Evolutionary conservation across 2,329 filamentous ascomycete species (phyloP).

Genomic region (Acrocalymma vagum): DNA sequence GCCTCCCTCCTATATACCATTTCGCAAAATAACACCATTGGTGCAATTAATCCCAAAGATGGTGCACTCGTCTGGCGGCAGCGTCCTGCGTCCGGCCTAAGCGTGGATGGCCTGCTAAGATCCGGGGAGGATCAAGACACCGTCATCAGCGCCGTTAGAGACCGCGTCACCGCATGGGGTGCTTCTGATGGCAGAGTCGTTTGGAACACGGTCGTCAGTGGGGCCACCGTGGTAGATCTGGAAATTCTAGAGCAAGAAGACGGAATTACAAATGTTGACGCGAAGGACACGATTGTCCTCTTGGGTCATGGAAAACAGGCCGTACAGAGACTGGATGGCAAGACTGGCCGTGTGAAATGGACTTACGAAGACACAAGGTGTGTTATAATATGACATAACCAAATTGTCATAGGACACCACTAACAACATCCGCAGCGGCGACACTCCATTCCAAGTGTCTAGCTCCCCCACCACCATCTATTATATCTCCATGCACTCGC

Average conservation of each 20-base stretch:
- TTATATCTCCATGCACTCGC: slow-evolving; percentile 77
- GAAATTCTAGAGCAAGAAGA: slow-evolving; percentile 80
- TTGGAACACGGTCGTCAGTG: slow-evolving; percentile 74
- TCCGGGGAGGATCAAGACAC: slow-evolving; percentile 82
- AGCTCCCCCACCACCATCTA: slow-evolving; percentile 75
- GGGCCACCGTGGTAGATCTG: slow-evolving; percentile 68
- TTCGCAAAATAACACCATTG: slow-evolving; percentile 83
- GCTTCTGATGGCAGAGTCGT: slow-evolving; percentile 79
- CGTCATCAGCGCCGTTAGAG: slow-evolving; percentile 76
- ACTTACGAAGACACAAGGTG: slow-evolving; percentile 72
- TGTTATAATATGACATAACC: slow-evolving; percentile 7
- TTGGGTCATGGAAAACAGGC: slow-evolving; percentile 65
- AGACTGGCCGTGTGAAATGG: slow-evolving; percentile 79
- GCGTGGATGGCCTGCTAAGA: slow-evolving; percentile 61
- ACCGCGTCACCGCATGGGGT: slow-evolving; percentile 81
- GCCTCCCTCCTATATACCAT: slow-evolving; percentile 92
- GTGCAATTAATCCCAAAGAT: slow-evolving; percentile 87
- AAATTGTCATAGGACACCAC: slow-evolving; percentile 3
- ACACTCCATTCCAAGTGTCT: slow-evolving; percentile 78
- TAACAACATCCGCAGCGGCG: slow-evolving; percentile 59
- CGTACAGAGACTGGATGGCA: slow-evolving; percentile 76
- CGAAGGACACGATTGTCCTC: slow-evolving; percentile 77
- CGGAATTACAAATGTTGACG: slow-evolving; percentile 52
- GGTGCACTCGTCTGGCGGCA: slow-evolving; percentile 90
- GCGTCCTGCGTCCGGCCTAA: slow-evolving; percentile 61